Base-by-base conservation (phyloP, 2,329 filamentous ascomycete genomes). In the Hymenoscyphus infarciens region DNA sequence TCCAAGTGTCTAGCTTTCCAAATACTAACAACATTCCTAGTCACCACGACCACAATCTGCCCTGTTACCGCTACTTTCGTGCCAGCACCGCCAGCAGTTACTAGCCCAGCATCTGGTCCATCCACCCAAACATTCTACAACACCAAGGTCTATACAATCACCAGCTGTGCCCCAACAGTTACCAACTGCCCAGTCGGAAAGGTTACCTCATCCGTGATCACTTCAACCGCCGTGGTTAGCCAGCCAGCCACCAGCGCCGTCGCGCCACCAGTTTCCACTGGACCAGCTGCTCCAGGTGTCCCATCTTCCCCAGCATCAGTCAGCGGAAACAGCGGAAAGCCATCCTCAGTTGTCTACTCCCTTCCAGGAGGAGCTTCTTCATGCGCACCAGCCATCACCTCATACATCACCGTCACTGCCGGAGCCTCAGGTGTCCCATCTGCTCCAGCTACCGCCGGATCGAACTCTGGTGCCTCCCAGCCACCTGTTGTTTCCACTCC, bases 131-230 rank as follows among this genome's bases (percentile, higher is more conserved):
- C 61, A 53, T 16, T 54, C 10, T 52, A 39, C 35, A 61, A 38
- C 7, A 73, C 69, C 11, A 60, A 61, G 6, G 63, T 66, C 27
- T 66, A 66, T 29, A 71, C 68, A 4, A 67, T 71, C 56, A 69
- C 65, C 22, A 63, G 63, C 11, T 74, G 72, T 58, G 66, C 71
- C 2, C 63, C 66, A 11, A 68, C 66, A 1, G 70, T 73, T 13
- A 70, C 69, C 42, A 68, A 73, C 59, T 73, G 72, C 66, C 71
- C 72, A 22, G 63, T 62, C 38, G 64, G 66, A 52, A 60, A 49
- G 29, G 66, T 71, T 8, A 71, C 75, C 56, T 74, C 73, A 49
- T 71, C 75, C 35, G 67, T 76, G 56, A 63, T 74, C 58, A 74
- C 71, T 59, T 54, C 45, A n/a, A 59, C 60, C 22, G 29, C 63